Evolutionary conservation across 2,329 filamentous ascomycete genomes (phyloP), one percentile per base, ranked within the genome.

Genomic region (Aspergillus versicolor): DNA sequence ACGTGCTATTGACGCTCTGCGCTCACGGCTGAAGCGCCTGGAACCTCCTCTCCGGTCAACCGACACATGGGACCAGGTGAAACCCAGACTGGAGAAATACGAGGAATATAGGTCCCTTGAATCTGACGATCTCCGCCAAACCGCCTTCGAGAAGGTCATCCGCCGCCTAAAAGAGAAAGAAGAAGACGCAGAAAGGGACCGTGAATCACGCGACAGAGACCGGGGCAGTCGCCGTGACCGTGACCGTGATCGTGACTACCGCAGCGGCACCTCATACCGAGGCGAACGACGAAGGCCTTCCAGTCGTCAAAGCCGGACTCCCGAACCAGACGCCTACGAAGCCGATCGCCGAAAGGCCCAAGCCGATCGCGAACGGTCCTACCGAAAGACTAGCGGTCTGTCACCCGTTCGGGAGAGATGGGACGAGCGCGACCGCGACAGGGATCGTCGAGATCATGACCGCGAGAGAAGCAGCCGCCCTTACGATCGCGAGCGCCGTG

Each of bases 261-360:
- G 77, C 49, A 77, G 76, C 56, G 70, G 73, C 30, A 19, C 21
- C 47, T 64, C 66, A 24, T 68, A 72, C 34, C 68, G 73, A 46
- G 73, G 73, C 51, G 74, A 76, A 43, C 67, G 74, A 57, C 68
- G 72, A 45, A 72, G 74, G 52, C 69, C 69, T 24, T 70, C 74
- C 42, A 79, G 79, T 63, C 82, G 90, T 66, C 84, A 85, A 66
- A 95, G 90, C 70, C 91, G 92, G 67, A 92, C 89, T 66, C 92
- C 92, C n/a, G 94, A 97, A 74, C 85, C 86, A 57, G 92, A 99
- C 77, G 86, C 91, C 19, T 99, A 99, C 74, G 94, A 97, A 75
- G 94, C 92, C 59, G 94, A 99, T 72, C 87, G 94, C 63, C 89
- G 92, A 68, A 94, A 93, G 74, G 93, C 93, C 43, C 92, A 94